Evolutionary conservation across 345 rosid species (phyloP).

Genomic region (Euphorbia lathyris): DNA sequence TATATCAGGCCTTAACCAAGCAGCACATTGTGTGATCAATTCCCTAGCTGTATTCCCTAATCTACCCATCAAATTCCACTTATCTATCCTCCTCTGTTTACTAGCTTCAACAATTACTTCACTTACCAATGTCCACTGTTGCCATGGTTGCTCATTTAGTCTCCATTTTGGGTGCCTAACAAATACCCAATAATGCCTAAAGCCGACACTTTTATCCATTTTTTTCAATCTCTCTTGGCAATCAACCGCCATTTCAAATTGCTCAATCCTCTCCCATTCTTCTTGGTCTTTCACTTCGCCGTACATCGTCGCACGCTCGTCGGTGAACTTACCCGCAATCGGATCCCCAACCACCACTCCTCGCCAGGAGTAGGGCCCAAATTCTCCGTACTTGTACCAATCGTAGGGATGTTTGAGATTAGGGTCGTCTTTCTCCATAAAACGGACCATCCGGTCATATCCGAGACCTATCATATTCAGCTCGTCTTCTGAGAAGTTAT

Average conservation of each 20-base stretch:
- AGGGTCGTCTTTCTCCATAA: slow-evolving; percentile 91
- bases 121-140: slow-evolving; percentile 91
- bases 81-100: slow-evolving; percentile 78
- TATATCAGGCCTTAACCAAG: slow-evolving; percentile 94
- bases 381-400: slow-evolving; percentile 94
- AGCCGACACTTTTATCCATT: slow-evolving; percentile 65
- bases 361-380: slow-evolving; percentile 93
- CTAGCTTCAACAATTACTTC: slow-evolving; percentile 78
- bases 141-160: slow-evolving; percentile 71
- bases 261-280: slow-evolving; percentile 86
- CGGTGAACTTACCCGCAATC: slow-evolving; percentile 66
- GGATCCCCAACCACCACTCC: slow-evolving; percentile 96
- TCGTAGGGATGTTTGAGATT: slow-evolving; percentile 76
- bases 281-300: slow-evolving; percentile 67
- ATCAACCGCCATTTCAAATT: slow-evolving; percentile 75
- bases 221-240: slow-evolving; percentile 54
- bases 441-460: slow-evolving; percentile 84
- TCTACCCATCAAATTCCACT: slow-evolving; percentile 94
- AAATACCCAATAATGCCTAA: slow-evolving; percentile 83
- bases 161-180: slow-evolving; percentile 94
- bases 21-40: slow-evolving; percentile 70
- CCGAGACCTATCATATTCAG: slow-evolving; percentile 79
- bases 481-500: slow-evolving; percentile 79
- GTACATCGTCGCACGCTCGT: slow-evolving; percentile 67
- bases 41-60: slow-evolving; percentile 71